Evolutionary conservation across 305 asterid species (phyloP), one percentile per base, ranked within the genome.

Genomic region (Nicotiana rustica): DNA sequence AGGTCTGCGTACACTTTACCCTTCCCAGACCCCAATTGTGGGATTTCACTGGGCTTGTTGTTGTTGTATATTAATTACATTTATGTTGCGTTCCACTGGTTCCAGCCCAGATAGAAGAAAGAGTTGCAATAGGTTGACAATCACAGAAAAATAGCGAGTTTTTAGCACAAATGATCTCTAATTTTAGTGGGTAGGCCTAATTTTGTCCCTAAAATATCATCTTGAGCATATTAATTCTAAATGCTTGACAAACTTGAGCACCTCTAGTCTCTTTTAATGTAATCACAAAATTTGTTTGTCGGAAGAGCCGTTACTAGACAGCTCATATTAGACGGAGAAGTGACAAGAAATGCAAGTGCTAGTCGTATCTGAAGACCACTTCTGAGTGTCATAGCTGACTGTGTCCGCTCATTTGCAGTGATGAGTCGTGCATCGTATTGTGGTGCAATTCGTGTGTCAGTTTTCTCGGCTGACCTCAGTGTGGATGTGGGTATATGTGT

Each of bases 121-220:
- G 41, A 21, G 38, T 47, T 21, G 38, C 14, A 18, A 44, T 44
- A 21, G 61, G 78, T 47, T 13, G 38, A 41, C 18, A 18, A 71
- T 71, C 21, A 47, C 78, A 47, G 21, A 19, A 71, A 70, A 12
- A 69, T 18, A 69, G 25, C 35, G 19, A 19, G 78, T 47, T 44
- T 71, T 41, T 71, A 47, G 49, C 38, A 47, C 60, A 71, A 36
- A 2, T 71, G 41, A 18, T 21, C 61, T 18, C 78, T 44, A 71
- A 71, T 6, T n/a, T 71, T 71, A 41, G 78, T 19, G 78, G 61
- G 56, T 21, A 71, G 19, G 78, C 15, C 38, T 47, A 71, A 12
- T 71, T 21, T 19, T 71, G 78, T 71, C 78, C 78, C 78, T 13
- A 10, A 47, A 47, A 44, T 47, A 71, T 71, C 47, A 44, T 12